A percentile compares a stretch with the other conserved stretches of the same genome.
These are phyloP conservation scores for Pleurotus salmoneostramineus DNA, from an alignment of 768 basidiomycete species.

Conservation along the genomic window DNA sequence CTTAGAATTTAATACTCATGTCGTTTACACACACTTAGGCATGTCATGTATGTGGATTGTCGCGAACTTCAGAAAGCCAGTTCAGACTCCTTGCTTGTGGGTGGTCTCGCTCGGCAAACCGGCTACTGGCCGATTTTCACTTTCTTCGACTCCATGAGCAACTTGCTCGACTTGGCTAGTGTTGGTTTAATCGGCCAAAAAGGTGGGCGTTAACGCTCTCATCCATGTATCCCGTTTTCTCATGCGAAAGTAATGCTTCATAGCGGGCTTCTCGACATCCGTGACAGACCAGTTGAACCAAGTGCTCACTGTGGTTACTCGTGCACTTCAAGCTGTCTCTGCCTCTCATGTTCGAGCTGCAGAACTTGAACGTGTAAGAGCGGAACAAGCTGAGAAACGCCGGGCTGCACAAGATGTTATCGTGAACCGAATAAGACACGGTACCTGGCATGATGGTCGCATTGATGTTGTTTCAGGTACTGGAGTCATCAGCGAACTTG, in stretches of 20 bases:
- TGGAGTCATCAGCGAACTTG: slow-evolving; percentile 83
- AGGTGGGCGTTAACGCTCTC: slow-evolving; percentile 34
- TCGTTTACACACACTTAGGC: slow-evolving; percentile 35
- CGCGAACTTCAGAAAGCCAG: slow-evolving; percentile 62
- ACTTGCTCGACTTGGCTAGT: slow-evolving; percentile 86
- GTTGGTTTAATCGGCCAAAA: slow-evolving; percentile 96
- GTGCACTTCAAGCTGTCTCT: slow-evolving; percentile 64
- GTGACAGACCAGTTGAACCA: slow-evolving; percentile 80
- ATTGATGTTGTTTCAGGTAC: slow-evolving; percentile 83
- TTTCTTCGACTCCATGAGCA: slow-evolving; percentile 76
- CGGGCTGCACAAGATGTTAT: slow-evolving; percentile 33
- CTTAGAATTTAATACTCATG: background rate
- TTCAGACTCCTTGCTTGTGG: slow-evolving; percentile 67
- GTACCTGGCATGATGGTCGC: slow-evolving; percentile 83
- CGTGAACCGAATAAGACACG: slow-evolving; percentile 49
- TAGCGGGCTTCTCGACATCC: slow-evolving; percentile 81
- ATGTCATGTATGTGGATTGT: slow-evolving; percentile 81
- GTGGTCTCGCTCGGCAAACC: slow-evolving; percentile 71
- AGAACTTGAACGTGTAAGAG: slow-evolving; percentile 33
- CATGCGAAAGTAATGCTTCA: background rate
- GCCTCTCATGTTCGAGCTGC: slow-evolving; percentile 38
- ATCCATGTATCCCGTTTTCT: background rate
- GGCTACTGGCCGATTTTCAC: slow-evolving; percentile 91
- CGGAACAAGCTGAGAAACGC: slow-evolving; percentile 32
- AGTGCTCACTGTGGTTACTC: slow-evolving; percentile 75